phyloP scores from a whole-genome alignment of 345 rosid species.

The Gossypium raimondii region DNA sequence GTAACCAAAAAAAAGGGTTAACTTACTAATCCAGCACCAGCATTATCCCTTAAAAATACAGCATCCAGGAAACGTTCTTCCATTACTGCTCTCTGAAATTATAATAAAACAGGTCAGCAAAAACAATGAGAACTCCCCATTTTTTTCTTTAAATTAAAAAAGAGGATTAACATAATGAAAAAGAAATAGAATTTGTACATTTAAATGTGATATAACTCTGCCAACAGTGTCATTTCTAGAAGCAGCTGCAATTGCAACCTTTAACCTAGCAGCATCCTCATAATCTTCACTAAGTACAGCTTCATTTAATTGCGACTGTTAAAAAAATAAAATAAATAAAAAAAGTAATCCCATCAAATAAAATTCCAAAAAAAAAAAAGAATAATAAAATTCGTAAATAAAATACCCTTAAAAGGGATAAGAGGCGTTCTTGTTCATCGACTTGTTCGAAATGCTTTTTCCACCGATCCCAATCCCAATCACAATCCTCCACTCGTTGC shows the following conservation, averaged over 20 bases:
- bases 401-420: constrained; percentile 65
- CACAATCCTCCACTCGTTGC: constrained; percentile 23
- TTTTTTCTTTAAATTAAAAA: background rate
- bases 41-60: constrained; percentile 66
- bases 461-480: constrained; percentile 95
- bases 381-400: background rate
- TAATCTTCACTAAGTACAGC: constrained; percentile 68
- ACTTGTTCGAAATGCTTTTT: constrained; percentile 69
- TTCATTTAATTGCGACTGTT: constrained; percentile 58
- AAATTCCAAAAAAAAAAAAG: background rate
- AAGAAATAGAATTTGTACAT: constrained; percentile 31
- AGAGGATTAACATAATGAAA: background rate
- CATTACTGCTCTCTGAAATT: constrained; percentile 59
- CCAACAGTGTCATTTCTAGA: constrained; percentile 75
- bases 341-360: background rate
- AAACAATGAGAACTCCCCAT: background rate
- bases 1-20: background rate
- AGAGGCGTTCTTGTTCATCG: constrained; percentile 76
- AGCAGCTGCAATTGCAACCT: constrained; percentile 93
- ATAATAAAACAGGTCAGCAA: constrained; percentile 12
- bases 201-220: constrained; percentile 55
- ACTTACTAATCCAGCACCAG: constrained; percentile 92
- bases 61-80: constrained; percentile 85
- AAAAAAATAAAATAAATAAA: background rate
- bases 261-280: constrained; percentile 74